Base-by-base conservation (phyloP, 2,329 filamentous ascomycete species). In the Grosmannia huntii region DNA sequence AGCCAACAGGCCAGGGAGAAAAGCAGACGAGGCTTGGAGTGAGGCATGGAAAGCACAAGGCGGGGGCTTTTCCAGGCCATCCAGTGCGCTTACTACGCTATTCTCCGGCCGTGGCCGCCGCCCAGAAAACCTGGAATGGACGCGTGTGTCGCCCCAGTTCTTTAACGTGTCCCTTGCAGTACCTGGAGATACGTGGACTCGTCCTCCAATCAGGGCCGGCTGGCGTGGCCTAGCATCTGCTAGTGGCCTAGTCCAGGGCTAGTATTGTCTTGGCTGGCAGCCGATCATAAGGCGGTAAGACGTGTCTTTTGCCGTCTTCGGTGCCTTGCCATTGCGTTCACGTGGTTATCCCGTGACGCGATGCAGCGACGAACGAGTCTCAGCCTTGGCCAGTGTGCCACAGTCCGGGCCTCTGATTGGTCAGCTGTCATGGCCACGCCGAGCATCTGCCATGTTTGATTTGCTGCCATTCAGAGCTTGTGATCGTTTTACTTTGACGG, bases 321-420 rank as follows among this genome's bases (percentile, higher is more conserved):
- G 31, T 28, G 28, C 36, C 36, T 38, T 38, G 36, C 36, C 12
- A n/a, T n/a, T n/a, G n/a, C 36, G 28, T 28, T 28, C 28, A 28
- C 28, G 31, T 7, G 31, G 6, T 33, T 9, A 9, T 33, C 31
- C 31, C 31, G 31, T 33, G 31, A 33, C 31, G 5, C 27, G 27
- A 28, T 4, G 7, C 38, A 1, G 5, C 33, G n/a, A n/a, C n/a
- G n/a, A n/a, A n/a, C n/a, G n/a, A n/a, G 31, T 33, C 55, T 27
- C 56, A 58, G 56, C 56, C 56, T 58, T 54, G 56, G 51, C 53
- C 19, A 46, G 41, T 59, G 57, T 59, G 57, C 53, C 27, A 23
- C 36, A 16, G 57, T 36, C 4, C n/a, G 12, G 27, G 1, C 19
- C 31, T 33, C 46, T 59, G 53, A 59, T 59, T 59, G 57, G 57